These are phyloP conservation scores for Seminavis robusta DNA, from an alignment of 108 stramenopile genomes.

Conservation along the genomic window DNA sequence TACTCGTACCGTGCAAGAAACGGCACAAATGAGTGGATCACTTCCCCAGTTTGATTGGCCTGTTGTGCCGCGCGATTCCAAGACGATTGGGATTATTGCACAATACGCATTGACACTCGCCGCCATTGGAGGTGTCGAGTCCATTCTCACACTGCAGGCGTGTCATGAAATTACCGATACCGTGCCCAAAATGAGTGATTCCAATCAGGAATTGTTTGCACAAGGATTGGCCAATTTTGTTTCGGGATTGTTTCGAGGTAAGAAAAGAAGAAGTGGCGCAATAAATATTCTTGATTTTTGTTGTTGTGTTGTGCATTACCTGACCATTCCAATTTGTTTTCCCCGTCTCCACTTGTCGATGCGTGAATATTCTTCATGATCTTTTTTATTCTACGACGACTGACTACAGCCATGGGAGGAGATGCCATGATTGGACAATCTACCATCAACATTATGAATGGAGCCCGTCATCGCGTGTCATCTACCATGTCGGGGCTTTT, in stretches of 20 bases:
- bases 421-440: conserved; percentile 67
- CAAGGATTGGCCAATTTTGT: conserved; percentile 52
- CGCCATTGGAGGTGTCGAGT: conserved; percentile 50
- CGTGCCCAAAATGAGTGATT: conserved; percentile 38
- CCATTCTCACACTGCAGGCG: conserved; percentile 49
- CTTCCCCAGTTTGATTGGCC: conserved; percentile 43
- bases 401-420: conserved; percentile 67
- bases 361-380: neutral
- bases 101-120: conserved; percentile 37
- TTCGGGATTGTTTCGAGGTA: conserved; percentile 35
- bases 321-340: no score
- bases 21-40: conserved; percentile 32
- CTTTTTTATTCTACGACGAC: neutral
- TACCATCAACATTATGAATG: conserved; percentile 59
- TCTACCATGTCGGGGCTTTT: conserved; percentile 50
- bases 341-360: neutral
- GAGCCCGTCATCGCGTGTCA: conserved; percentile 41
- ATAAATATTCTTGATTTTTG: neutral
- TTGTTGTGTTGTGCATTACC: no score
- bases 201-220: conserved; percentile 51
- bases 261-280: conserved; percentile 1
- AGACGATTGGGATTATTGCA: conserved; percentile 31
- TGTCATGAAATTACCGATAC: conserved; percentile 57
- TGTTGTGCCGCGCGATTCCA: conserved; percentile 19
- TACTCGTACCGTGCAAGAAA: conserved; percentile 46